Evolutionary conservation across 2,329 filamentous ascomycete species (phyloP).

Genomic region (Fusarium sterilihyphosum): DNA sequence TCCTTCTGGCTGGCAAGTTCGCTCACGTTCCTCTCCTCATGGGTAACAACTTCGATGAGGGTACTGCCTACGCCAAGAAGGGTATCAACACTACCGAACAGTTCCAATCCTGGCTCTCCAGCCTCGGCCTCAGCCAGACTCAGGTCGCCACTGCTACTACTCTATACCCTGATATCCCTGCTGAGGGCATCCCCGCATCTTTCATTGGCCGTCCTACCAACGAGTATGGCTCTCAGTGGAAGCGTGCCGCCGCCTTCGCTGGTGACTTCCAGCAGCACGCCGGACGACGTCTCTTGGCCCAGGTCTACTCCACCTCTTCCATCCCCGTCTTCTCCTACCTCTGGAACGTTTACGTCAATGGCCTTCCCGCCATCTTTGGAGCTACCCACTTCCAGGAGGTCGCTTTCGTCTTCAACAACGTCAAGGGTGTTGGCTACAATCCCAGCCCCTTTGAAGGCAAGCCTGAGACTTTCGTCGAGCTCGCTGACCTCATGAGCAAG

Average conservation of each 20-base stretch:
- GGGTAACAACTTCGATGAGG: slow-evolving; percentile 74
- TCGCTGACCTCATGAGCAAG: slow-evolving; percentile 59
- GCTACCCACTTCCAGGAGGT: slow-evolving; percentile 43
- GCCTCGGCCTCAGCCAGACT: slow-evolving; percentile 34
- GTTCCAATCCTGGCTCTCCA: slow-evolving; percentile 49
- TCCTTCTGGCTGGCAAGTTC: slow-evolving; percentile 67
- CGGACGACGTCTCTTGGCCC: slow-evolving; percentile 61
- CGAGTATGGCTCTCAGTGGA: slow-evolving; percentile 58
- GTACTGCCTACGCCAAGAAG: slow-evolving; percentile 60
- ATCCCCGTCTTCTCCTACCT: slow-evolving; percentile 61
- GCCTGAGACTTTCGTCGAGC: slow-evolving; percentile 48
- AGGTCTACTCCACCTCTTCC: slow-evolving; percentile 59
- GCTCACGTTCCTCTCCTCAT: slow-evolving; percentile 70
- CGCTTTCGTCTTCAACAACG: slow-evolving; percentile 52
- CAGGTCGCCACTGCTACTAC: slow-evolving; percentile 45
- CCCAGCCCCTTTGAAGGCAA: slow-evolving; percentile 52
- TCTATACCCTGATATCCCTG: slow-evolving; percentile 62
- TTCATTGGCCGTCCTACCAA: slow-evolving; percentile 46
- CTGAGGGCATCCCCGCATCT: slow-evolving; percentile 58
- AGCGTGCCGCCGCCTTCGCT: slow-evolving; percentile 62
- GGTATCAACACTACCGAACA: slow-evolving; percentile 66
- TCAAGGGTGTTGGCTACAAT: slow-evolving; percentile 53
- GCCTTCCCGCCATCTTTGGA: slow-evolving; percentile 53
- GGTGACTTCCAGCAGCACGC: slow-evolving; percentile 67
- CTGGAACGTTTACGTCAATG: slow-evolving; percentile 59